Evolutionary conservation across 768 basidiomycete genomes (phyloP).

Genomic region (Cantharellus anzutake): DNA sequence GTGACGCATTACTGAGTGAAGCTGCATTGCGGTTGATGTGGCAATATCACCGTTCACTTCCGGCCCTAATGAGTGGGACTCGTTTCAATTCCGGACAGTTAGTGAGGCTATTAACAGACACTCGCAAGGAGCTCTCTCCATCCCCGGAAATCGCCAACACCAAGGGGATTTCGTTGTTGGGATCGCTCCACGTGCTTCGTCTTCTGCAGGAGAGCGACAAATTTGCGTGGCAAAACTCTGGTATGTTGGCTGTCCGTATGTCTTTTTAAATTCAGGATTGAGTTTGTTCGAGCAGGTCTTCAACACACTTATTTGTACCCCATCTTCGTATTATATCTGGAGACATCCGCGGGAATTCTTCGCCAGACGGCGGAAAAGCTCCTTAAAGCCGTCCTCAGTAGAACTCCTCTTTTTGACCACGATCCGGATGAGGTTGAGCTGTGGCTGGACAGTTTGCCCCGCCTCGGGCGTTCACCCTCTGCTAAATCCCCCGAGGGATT

Average conservation of each 20-base stretch:
- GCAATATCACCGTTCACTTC: conserved; percentile 67
- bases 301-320: conserved; percentile 33
- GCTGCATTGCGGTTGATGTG: conserved; percentile 62
- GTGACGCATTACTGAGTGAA: conserved; percentile 48
- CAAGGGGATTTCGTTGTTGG: conserved; percentile 15
- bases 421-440: conserved; percentile 46
- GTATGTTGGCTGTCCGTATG: conserved; percentile 30
- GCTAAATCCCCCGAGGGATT: conserved; percentile 33
- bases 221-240: conserved; percentile 47
- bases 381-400: conserved; percentile 42
- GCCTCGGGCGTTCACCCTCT: conserved; percentile 16
- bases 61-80: conserved; percentile 53
- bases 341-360: conserved; percentile 21
- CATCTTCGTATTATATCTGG: conserved; percentile 11
- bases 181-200: conserved; percentile 57
- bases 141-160: not conserved
- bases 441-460: conserved; percentile 56
- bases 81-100: conserved; percentile 78
- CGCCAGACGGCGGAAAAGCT: conserved; percentile 32
- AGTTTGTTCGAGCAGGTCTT: conserved; percentile 61
- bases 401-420: conserved; percentile 66
- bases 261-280: conserved; percentile 15
- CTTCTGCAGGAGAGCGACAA: conserved; percentile 60
- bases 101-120: conserved; percentile 25
- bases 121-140: not conserved